These are phyloP conservation scores for Petrea volubilis DNA, from an alignment of 257 asterid genomes.

Conservation along the genomic window DNA sequence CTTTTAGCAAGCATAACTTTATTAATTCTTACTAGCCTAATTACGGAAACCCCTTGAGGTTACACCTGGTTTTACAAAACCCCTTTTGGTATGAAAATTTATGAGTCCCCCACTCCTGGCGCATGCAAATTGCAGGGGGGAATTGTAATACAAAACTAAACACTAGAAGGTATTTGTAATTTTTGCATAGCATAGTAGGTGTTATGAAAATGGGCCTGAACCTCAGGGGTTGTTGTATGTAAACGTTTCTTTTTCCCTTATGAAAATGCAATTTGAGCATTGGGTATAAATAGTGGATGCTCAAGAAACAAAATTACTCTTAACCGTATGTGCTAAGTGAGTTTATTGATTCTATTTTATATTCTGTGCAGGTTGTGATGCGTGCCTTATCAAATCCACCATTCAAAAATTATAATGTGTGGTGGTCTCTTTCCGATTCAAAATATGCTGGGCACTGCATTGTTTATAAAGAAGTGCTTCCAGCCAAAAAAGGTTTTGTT, in stretches of 20 bases:
- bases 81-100: too few species aligned
- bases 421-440: slow-evolving; percentile 98
- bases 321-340: not conserved
- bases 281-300: slow-evolving; percentile 9
- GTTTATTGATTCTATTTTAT: slow-evolving; percentile 5
- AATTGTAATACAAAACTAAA: too few species aligned
- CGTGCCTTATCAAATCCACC: slow-evolving; percentile 77
- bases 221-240: too few species aligned
- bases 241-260: not conserved
- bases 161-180: too few species aligned
- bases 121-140: too few species aligned
- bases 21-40: not conserved
- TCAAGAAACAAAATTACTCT: not conserved
- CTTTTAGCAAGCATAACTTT: slow-evolving; percentile 1
- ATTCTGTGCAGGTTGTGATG: slow-evolving; percentile 60
- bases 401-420: slow-evolving; percentile 66
- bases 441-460: slow-evolving; percentile 96
- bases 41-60: too few species aligned
- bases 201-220: too few species aligned
- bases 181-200: too few species aligned
- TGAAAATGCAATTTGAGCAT: slow-evolving; percentile 10
- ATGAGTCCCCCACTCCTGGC: too few species aligned
- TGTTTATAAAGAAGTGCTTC: slow-evolving; percentile 74
- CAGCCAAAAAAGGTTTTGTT: slow-evolving; percentile 72
- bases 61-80: too few species aligned